A percentile compares a stretch with the other conserved stretches of the same genome.
Conservation (phyloP, 306 rosid species). For the Cicer cuneatum region DNA sequence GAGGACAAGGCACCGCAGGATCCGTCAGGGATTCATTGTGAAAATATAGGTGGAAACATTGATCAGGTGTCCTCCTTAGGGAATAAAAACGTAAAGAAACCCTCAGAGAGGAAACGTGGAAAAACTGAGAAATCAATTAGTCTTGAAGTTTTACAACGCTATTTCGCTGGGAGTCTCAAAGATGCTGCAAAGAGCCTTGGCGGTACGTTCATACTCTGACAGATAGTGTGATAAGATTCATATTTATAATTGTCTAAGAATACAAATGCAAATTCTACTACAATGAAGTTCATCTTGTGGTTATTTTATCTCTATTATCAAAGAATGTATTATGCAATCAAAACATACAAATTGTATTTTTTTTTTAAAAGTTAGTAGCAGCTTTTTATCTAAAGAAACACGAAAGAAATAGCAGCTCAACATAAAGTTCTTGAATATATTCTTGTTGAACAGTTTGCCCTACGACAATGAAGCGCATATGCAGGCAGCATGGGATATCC, state of each 20-base stretch:
- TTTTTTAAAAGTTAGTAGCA: neutral
- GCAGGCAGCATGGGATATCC: constrained; percentile 97
- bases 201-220: constrained; percentile 57
- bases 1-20: constrained; percentile 55
- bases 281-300: constrained; percentile 12
- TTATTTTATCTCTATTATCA: constrained; percentile 26
- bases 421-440: constrained; percentile 38
- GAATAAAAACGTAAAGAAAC: constrained; percentile 63
- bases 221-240: constrained; percentile 4
- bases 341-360: constrained; percentile 7
- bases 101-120: constrained; percentile 79
- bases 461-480: constrained; percentile 97
- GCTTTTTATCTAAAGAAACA: neutral
- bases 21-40: constrained; percentile 44
- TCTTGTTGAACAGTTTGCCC: constrained; percentile 82
- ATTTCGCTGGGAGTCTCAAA: constrained; percentile 96
- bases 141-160: constrained; percentile 84
- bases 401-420: constrained; percentile 3
- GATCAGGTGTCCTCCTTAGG: constrained; percentile 50
- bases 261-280: neutral
- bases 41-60: constrained; percentile 46
- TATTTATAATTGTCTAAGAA: neutral
- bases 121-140: constrained; percentile 95
- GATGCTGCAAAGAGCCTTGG: constrained; percentile 99
- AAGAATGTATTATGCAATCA: constrained; percentile 5